Evolutionary conservation across 2,329 filamentous ascomycete species (phyloP), one percentile per base, ranked within the genome.

Genomic region (Didymella glomerata): DNA sequence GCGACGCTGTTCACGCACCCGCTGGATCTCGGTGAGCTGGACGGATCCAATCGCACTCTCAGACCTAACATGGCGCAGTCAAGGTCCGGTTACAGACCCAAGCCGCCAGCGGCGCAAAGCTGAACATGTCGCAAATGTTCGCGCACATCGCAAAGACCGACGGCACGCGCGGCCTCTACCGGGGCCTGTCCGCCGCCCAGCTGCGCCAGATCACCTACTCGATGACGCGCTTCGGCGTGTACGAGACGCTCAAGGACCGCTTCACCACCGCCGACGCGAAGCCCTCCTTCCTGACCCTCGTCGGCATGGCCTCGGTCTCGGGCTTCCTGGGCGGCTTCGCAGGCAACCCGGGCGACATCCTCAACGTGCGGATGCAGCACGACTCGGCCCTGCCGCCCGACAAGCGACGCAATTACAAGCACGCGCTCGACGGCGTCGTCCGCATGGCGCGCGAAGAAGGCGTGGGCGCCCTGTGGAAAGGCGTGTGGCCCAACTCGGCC

Each of bases 331-430:
- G 95, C 62, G 95, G 95, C 48, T 81, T 98, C 46, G 91, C 90
- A 6, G 95, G 95, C 65, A 99, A 98, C 80, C 93, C 93, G 2
- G 94, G 93, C 65, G 95, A 99, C 76, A 93, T 99, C 32, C 84
- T 97, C 72, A 99, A 99, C 79, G 95, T 99, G 48, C 92, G 95
- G 66, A 99, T 99, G 95, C 95, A 99, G 80, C 92, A 96, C 79
- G 95, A 90, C 69, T 89, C 91, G 2, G 88, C 92, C 0, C 86
- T 97, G 1, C 90, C 93, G 0, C 71, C 80, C 0, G 84, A 84
- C 5, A 82, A 96, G 72, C 88, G 92, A 47, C 86, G 94, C 56
- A 95, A 96, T 78, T 99, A 99, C 81, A 89, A 88, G 64, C 86
- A 98, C 77, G 95, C 93, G 3, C 77, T 97, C 47, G 89, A 98